These are phyloP conservation scores for Xylaria sp. DNA, from an alignment of 2,329 filamentous ascomycete species.

Conservation along the genomic window DNA sequence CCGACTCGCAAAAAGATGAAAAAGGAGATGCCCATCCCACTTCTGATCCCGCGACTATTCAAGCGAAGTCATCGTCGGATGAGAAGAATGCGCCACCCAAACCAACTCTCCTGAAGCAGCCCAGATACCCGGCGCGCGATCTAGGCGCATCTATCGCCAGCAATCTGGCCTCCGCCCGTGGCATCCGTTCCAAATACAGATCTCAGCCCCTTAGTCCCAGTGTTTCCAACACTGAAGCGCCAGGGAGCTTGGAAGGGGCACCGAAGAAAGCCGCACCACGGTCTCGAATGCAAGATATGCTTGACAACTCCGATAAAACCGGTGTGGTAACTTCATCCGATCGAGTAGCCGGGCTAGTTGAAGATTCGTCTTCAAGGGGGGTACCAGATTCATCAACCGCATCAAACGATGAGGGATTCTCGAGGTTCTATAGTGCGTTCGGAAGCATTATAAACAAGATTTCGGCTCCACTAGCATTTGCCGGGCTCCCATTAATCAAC, in stretches of 20 bases:
- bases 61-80: constrained; percentile 40
- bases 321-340: constrained; percentile 63
- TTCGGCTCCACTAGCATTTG: constrained; percentile 91
- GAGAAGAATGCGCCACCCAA: constrained; percentile 48
- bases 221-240: constrained; percentile 77
- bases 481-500: constrained; percentile 81
- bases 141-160: constrained; percentile 86
- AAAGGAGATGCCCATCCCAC: constrained; percentile 48
- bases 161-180: constrained; percentile 86
- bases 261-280: constrained; percentile 62
- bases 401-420: constrained; percentile 79
- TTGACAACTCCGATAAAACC: constrained; percentile 65
- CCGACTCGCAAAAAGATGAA: constrained; percentile 52
- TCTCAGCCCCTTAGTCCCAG: constrained; percentile 77
- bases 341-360: constrained; percentile 39
- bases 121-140: constrained; percentile 71
- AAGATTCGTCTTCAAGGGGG: constrained; percentile 45
- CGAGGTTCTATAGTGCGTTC: constrained; percentile 91
- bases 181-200: constrained; percentile 75
- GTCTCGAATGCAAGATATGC: constrained; percentile 66
- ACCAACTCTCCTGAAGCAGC: constrained; percentile 56
- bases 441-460: constrained; percentile 88
- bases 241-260: constrained; percentile 73
- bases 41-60: constrained; percentile 43
- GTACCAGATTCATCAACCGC: constrained; percentile 45